Evolutionary conservation across 2,329 filamentous ascomycete species (phyloP).

Genomic region (Pseudogymnoascus destructans): DNA sequence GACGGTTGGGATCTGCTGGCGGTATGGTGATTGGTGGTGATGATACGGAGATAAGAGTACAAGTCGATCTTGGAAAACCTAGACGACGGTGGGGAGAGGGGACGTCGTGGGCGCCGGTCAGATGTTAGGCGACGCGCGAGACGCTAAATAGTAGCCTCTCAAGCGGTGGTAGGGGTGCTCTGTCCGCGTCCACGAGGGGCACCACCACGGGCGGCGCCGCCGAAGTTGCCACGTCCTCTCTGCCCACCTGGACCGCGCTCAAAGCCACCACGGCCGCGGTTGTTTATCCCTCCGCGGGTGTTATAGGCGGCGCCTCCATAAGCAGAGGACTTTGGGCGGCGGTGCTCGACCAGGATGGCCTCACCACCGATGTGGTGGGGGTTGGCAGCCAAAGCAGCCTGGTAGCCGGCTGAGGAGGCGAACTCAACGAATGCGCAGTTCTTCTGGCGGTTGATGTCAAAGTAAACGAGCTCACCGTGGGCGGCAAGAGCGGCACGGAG

Average conservation of each 20-base stretch:
- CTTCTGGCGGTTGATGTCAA: constrained; percentile 75
- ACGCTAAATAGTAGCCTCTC: background rate
- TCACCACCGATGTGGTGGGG: constrained; percentile 76
- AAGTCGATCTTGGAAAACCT: background rate
- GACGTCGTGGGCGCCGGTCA: background rate
- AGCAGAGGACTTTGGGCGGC: constrained; percentile 60
- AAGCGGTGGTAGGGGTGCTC: background rate
- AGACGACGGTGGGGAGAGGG: background rate
- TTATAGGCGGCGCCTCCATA: constrained; percentile 58
- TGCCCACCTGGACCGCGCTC: constrained; percentile 40
- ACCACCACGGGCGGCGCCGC: constrained; percentile 51
- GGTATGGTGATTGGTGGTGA: background rate
- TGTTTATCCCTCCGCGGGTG: constrained; percentile 45
- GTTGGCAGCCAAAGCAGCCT: constrained; percentile 70
- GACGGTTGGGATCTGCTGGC: background rate
- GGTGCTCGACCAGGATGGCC: constrained; percentile 76
- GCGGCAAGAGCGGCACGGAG: constrained; percentile 58
- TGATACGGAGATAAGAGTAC: constrained; percentile 3
- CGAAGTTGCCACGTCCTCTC: constrained; percentile 25
- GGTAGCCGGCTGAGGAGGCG: constrained; percentile 64
- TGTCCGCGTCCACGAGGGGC: constrained; percentile 37
- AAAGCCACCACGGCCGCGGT: constrained; percentile 52
- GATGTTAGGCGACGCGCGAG: background rate
- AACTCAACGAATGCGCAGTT: constrained; percentile 98
- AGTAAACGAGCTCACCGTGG: constrained; percentile 58